Evolutionary conservation across 2,329 filamentous ascomycete species (phyloP).

Genomic region (Tympanopsis confertula): DNA sequence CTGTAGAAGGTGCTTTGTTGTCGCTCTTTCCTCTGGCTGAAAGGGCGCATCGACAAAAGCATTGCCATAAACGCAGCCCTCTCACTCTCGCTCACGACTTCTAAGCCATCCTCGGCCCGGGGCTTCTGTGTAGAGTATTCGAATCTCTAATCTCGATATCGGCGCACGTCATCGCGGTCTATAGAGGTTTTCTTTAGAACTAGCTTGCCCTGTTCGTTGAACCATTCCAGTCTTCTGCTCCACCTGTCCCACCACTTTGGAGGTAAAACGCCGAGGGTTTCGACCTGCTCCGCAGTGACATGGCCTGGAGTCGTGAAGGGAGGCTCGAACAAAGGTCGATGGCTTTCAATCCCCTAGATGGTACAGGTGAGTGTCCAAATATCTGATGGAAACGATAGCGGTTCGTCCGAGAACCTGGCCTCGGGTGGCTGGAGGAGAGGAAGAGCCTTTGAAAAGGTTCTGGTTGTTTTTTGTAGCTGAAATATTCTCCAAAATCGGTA

Average conservation of each 20-base stretch:
- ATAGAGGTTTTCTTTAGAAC: no score
- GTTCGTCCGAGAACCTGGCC: not conserved
- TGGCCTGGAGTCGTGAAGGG: not conserved
- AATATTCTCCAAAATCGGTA: not conserved
- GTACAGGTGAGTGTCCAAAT: not conserved
- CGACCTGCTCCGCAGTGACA: not conserved
- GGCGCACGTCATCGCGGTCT: no score
- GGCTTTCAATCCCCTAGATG: not conserved
- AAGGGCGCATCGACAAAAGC: no score
- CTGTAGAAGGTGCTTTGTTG: not conserved
- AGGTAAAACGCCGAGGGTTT: not conserved
- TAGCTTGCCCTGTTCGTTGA: no score
- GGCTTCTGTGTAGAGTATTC: no score
- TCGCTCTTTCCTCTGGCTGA: not conserved
- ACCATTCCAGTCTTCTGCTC: no score
- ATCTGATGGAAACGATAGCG: not conserved
- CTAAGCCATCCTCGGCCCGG: no score
- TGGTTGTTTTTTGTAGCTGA: not conserved
- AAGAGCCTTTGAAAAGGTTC: not conserved
- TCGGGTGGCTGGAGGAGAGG: not conserved
- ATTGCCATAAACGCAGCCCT: no score
- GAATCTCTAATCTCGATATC: no score
- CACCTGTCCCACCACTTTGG: not conserved
- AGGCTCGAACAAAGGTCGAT: not conserved
- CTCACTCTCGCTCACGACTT: no score